A percentile compares a stretch with the other conserved stretches of the same genome.
phyloP scores from a whole-genome alignment of 495 filamentous ascomycete genomes.

The Neurospora sp. region DNA sequence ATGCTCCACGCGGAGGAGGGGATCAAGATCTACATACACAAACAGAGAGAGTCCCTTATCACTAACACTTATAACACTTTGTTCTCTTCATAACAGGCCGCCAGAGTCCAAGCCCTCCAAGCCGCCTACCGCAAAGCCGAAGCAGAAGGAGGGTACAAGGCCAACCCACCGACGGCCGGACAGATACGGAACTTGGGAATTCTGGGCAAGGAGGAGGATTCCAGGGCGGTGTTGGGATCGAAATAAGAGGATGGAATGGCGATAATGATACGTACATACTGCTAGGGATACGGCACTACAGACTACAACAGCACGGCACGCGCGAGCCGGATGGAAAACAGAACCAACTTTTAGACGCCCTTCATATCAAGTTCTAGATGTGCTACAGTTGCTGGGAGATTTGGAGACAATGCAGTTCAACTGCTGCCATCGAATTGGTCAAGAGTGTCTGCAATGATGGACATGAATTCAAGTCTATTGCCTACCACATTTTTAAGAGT shows the following conservation, averaged over 20 bases:
- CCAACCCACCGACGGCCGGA: slow-evolving; percentile 60
- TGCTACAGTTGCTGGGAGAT: neutral
- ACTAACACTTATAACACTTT: neutral
- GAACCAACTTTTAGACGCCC: neutral
- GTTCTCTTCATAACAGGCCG: slow-evolving; percentile 44
- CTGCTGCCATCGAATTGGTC: too few relatives aligned
- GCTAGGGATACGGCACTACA: neutral
- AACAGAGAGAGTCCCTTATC: neutral
- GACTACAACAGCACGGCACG: neutral
- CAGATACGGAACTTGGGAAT: slow-evolving; percentile 77
- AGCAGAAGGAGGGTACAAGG: slow-evolving; percentile 56
- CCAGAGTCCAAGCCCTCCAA: slow-evolving; percentile 70
- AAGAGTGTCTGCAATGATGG: too few relatives aligned
- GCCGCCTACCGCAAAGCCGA: slow-evolving; percentile 77
- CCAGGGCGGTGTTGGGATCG: slow-evolving; percentile 47
- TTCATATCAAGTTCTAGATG: neutral
- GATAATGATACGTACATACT: neutral
- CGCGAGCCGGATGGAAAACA: neutral
- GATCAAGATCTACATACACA: neutral
- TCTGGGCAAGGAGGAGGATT: slow-evolving; percentile 71
- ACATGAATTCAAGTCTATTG: too few relatives aligned
- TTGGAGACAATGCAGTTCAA: too few relatives aligned
- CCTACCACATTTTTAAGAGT: too few relatives aligned
- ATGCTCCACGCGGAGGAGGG: neutral
- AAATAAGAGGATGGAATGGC: slow-evolving; percentile 8